Percentiles rank a stretch among this genome's conserved stretches.
Evolutionary conservation across 352 stramenopile genomes (phyloP).

Genomic region (Phytophthora podocarpi): DNA sequence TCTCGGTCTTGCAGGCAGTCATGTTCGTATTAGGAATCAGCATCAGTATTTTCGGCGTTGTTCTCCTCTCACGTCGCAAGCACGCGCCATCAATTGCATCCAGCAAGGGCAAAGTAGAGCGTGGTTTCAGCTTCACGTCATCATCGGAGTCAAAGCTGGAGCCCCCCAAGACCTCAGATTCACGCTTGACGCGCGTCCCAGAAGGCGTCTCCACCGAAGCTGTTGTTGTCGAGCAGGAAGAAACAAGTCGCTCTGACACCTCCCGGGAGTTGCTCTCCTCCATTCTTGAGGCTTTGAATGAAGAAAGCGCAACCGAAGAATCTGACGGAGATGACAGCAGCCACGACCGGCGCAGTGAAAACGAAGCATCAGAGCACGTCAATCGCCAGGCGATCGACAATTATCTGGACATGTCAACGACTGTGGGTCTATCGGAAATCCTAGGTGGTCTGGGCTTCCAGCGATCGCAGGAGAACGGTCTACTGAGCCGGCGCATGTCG

Average conservation of each 20-base stretch:
- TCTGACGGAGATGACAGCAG: constrained; percentile 33
- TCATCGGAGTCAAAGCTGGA: constrained; percentile 16
- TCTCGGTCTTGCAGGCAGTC: constrained; percentile 70
- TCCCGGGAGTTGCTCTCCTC: constrained; percentile 14
- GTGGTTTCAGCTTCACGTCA: constrained; percentile 73
- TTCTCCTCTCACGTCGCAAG: constrained; percentile 80
- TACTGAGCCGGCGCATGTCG: constrained; percentile 64
- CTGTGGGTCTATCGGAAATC: constrained; percentile 72
- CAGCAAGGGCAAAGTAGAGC: constrained; percentile 64
- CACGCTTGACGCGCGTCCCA: constrained; percentile 6
- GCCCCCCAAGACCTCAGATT: constrained; percentile 22
- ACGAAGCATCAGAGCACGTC: constrained; percentile 53
- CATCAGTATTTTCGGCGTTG: constrained; percentile 84
- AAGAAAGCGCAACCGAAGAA: constrained; percentile 39
- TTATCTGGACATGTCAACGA: constrained; percentile 85
- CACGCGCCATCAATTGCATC: constrained; percentile 33
- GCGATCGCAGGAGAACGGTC: constrained; percentile 47
- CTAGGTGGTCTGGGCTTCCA: constrained; percentile 65
- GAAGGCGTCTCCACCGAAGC: constrained; percentile 10
- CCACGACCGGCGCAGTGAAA: constrained; percentile 30
- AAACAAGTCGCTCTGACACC: neutral
- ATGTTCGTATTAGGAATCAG: constrained; percentile 88
- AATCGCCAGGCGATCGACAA: constrained; percentile 86
- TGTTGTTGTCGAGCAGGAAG: constrained; percentile 10
- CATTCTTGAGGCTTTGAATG: constrained; percentile 23